phyloP scores from a whole-genome alignment of 495 filamentous ascomycete genomes.

The Filosporella fistucella region DNA sequence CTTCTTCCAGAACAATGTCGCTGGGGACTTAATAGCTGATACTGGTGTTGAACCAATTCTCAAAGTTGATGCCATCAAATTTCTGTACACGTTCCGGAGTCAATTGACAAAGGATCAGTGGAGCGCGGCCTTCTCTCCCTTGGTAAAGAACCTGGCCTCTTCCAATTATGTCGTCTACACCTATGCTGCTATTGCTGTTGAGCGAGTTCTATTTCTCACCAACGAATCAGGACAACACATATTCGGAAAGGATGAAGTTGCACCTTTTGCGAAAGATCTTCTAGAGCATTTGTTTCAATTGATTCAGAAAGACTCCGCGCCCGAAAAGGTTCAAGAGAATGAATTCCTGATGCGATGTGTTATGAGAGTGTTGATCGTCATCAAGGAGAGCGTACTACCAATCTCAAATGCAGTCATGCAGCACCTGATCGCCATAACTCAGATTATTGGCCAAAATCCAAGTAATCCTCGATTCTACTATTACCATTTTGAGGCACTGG shows the following conservation, averaged over 20 bases:
- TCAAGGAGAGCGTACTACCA: slow-evolving; percentile 70
- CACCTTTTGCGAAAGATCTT: slow-evolving; percentile 76
- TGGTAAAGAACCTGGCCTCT: slow-evolving; percentile 85
- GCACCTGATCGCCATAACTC: slow-evolving; percentile 80
- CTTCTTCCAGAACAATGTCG: slow-evolving; percentile 89
- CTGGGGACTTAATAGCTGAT: slow-evolving; percentile 68
- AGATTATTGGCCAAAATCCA: slow-evolving; percentile 84
- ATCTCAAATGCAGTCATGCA: slow-evolving; percentile 67
- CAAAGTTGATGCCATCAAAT: slow-evolving; percentile 97
- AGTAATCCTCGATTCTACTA: slow-evolving; percentile 98
- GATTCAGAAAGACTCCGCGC: slow-evolving; percentile 72
- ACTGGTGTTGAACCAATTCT: slow-evolving; percentile 72
- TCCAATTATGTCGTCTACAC: slow-evolving; percentile 93
- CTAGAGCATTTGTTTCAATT: slow-evolving; percentile 89
- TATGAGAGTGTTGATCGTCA: slow-evolving; percentile 92
- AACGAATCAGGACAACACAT: slow-evolving; percentile 67
- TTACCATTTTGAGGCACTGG: slow-evolving; percentile 92
- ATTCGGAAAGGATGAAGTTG: slow-evolving; percentile 67
- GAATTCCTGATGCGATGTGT: slow-evolving; percentile 98
- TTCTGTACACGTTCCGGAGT: slow-evolving; percentile 90
- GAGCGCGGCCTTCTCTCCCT: slow-evolving; percentile 78
- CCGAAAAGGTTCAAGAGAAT: slow-evolving; percentile 96
- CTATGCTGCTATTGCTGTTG: slow-evolving; percentile 91
- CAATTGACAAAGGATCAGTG: slow-evolving; percentile 82
- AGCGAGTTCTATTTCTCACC: slow-evolving; percentile 80